These are phyloP conservation scores for Boletus sp. DNA, from an alignment of 1,284 basidiomycete genomes.

Conservation along the genomic window DNA sequence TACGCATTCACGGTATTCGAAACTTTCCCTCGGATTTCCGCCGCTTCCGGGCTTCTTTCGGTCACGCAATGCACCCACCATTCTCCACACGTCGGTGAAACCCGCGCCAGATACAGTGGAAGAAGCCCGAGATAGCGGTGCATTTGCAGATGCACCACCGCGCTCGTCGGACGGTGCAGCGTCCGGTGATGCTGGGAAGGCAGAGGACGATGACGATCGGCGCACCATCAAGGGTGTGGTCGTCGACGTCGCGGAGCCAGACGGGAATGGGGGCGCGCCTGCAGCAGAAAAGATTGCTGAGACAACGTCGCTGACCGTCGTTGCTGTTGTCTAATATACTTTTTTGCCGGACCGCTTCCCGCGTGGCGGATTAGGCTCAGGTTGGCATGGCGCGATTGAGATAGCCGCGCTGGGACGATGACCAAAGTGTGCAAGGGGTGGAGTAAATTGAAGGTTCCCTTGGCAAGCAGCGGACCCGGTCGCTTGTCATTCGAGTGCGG, in stretches of 20 bases:
- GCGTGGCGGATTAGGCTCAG: slow-evolving; percentile 16
- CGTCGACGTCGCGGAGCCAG: slow-evolving; percentile 33
- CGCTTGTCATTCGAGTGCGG: slow-evolving; percentile 11
- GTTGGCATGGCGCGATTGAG: slow-evolving; percentile 22
- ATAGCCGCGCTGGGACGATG: slow-evolving; percentile 18
- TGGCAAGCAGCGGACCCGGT: slow-evolving; percentile 26
- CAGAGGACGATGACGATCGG: slow-evolving; percentile 58
- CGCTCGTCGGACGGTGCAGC: slow-evolving; percentile 15
- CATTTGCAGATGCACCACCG: slow-evolving; percentile 17
- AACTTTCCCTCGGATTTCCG: slow-evolving; percentile 57
- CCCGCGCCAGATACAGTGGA: slow-evolving; percentile 33
- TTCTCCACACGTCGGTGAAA: slow-evolving; percentile 21
- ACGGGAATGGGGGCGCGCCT: slow-evolving; percentile 20
- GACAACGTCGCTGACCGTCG: slow-evolving; percentile 19
- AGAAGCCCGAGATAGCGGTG: slow-evolving; percentile 29
- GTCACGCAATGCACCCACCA: slow-evolving; percentile 55
- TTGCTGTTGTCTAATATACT: slow-evolving; percentile 29
- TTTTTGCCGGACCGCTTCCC: slow-evolving; percentile 1
- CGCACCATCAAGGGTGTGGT: slow-evolving; percentile 58
- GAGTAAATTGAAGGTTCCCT: slow-evolving; percentile 29
- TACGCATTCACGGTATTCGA: slow-evolving; percentile 43
- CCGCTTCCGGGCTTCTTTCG: slow-evolving; percentile 69
- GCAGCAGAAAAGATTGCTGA: slow-evolving; percentile 31
- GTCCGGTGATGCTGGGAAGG: slow-evolving; percentile 13
- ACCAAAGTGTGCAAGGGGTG: slow-evolving; percentile 29